These are phyloP conservation scores for Avena eriantha DNA, from an alignment of 176 grass and related monocot species.

Conservation along the genomic window DNA sequence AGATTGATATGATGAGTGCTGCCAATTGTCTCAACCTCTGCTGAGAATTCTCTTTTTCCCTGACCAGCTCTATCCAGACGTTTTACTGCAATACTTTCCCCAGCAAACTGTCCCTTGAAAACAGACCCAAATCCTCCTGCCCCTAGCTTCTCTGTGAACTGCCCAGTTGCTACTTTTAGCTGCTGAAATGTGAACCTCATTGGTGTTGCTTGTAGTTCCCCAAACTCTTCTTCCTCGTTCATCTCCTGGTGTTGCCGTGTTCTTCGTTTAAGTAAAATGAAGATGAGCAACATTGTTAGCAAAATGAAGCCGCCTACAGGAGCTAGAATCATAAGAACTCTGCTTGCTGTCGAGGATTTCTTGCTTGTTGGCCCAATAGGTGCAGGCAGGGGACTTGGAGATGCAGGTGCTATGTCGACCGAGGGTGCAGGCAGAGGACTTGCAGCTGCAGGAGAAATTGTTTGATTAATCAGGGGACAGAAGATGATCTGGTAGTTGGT, in stretches of 20 bases:
- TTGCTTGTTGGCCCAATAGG: background rate
- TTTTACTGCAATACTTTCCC: conserved; percentile 36
- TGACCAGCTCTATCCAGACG: conserved; percentile 8
- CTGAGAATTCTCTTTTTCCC: background rate
- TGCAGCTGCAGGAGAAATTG: background rate
- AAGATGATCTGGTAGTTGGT: conserved; percentile 51
- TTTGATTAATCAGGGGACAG: conserved; percentile 31
- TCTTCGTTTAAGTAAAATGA: background rate
- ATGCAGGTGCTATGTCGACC: background rate
- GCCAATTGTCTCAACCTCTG: conserved; percentile 5
- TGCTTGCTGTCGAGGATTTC: background rate
- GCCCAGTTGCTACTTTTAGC: background rate
- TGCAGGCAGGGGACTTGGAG: background rate
- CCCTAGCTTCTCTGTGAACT: conserved; percentile 34
- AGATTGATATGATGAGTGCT: conserved; percentile 8
- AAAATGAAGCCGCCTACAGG: background rate
- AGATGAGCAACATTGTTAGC: background rate
- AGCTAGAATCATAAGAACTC: background rate
- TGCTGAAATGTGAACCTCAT: conserved; percentile 45
- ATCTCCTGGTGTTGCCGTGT: background rate
- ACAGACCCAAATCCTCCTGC: conserved; percentile 48
- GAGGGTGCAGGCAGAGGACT: background rate
- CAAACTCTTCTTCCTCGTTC: conserved; percentile 25
- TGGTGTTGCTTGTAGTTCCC: background rate
- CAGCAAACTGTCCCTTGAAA: conserved; percentile 7